Percentiles rank a stretch among this genome's conserved stretches.
phyloP scores from a whole-genome alignment of 495 filamentous ascomycete genomes.

The Endocarpon pusillum region DNA sequence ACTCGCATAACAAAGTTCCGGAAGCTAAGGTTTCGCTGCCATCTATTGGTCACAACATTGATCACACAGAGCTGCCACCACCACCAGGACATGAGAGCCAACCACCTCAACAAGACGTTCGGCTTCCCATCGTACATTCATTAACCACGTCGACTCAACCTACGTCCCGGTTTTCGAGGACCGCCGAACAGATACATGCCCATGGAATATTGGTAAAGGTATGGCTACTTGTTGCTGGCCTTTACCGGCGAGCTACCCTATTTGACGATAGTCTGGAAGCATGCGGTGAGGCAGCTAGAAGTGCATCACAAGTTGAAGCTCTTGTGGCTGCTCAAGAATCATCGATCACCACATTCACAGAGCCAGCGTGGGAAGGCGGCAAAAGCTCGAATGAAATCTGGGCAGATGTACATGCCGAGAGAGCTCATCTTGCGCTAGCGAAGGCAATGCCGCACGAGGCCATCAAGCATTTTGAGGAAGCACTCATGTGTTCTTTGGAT shows the following conservation, averaged over 20 bases:
- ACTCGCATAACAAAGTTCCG: slow-evolving; percentile 7
- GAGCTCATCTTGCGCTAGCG: slow-evolving; percentile 47
- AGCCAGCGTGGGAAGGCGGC: slow-evolving; percentile 53
- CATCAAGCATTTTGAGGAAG: slow-evolving; percentile 57
- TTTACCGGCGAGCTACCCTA: slow-evolving; percentile 70
- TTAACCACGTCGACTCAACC: slow-evolving; percentile 27
- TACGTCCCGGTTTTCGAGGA: slow-evolving; percentile 20
- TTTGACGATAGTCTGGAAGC: slow-evolving; percentile 63
- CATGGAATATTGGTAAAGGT: slow-evolving; percentile 51
- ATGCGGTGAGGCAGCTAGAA: slow-evolving; percentile 60
- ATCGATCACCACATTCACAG: slow-evolving; percentile 33
- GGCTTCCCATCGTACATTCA: slow-evolving; percentile 27
- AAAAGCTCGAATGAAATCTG: slow-evolving; percentile 65
- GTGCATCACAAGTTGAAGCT: slow-evolving; percentile 34
- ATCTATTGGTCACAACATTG: slow-evolving; percentile 32
- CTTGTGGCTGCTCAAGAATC: slow-evolving; percentile 26
- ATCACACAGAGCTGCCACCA: slow-evolving; percentile 22
- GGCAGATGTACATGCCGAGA: slow-evolving; percentile 65
- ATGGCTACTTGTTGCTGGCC: slow-evolving; percentile 75
- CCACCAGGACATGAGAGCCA: slow-evolving; percentile 30
- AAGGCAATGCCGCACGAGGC: slow-evolving; percentile 48
- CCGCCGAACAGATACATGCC: slow-evolving; percentile 35
- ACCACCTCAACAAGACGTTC: slow-evolving; percentile 33
- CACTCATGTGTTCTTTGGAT: slow-evolving; percentile 53
- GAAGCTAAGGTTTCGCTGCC: slow-evolving; percentile 25